phyloP scores from a whole-genome alignment of 805 yeast species.

The Starmerella stellata region DNA sequence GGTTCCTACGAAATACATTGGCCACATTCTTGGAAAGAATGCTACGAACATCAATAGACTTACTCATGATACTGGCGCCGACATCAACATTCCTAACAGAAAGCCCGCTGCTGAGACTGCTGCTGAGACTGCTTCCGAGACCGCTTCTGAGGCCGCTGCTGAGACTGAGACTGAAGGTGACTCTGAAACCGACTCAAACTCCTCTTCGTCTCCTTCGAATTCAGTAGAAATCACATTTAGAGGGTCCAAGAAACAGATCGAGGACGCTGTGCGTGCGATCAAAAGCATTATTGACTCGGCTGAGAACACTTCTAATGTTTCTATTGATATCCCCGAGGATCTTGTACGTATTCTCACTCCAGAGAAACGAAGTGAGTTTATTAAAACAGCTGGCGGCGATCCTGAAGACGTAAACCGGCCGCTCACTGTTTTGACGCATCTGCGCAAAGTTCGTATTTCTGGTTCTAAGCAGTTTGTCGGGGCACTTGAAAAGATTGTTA shows the following conservation, averaged over 20 bases:
- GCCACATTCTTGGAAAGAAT: slow-evolving; percentile 73
- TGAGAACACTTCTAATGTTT: slow-evolving; percentile 40
- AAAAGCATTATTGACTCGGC: slow-evolving; percentile 44
- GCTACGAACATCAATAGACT: slow-evolving; percentile 75
- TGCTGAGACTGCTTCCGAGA: no score
- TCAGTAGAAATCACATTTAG: slow-evolving; percentile 35
- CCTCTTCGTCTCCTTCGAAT: no score
- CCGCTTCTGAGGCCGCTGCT: no score
- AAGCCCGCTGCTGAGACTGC: slow-evolving; percentile 28
- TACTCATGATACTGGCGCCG: slow-evolving; percentile 43
- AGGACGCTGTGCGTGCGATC: slow-evolving; percentile 49
- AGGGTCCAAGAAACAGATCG: slow-evolving; percentile 55
- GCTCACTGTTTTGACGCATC: slow-evolving; percentile 46
- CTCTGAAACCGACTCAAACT: neutral
- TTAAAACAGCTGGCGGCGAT: slow-evolving; percentile 60
- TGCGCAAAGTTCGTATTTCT: slow-evolving; percentile 38
- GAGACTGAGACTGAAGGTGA: neutral
- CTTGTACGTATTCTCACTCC: slow-evolving; percentile 52
- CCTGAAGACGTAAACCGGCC: slow-evolving; percentile 32
- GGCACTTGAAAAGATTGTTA: slow-evolving; percentile 43
- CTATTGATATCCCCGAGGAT: slow-evolving; percentile 51
- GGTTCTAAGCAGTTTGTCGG: slow-evolving; percentile 66
- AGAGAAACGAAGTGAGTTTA: slow-evolving; percentile 45
- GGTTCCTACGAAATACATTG: slow-evolving; percentile 57
- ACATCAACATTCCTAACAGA: slow-evolving; percentile 20